These are phyloP conservation scores for Saitoella complicata DNA, from an alignment of 805 yeast species.

Conservation along the genomic window DNA sequence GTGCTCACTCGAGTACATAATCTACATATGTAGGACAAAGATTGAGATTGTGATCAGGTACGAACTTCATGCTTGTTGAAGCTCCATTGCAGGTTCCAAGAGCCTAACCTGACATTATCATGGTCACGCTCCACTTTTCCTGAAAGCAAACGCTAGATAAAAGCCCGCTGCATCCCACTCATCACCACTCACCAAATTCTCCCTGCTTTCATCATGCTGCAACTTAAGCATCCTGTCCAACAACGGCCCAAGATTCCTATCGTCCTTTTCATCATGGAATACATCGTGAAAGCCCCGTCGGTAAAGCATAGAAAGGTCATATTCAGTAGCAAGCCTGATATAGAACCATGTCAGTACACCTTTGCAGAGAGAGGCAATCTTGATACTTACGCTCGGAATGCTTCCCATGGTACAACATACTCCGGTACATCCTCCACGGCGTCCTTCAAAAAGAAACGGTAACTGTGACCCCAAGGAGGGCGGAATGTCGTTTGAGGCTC, in stretches of 20 bases:
- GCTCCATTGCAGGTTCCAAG: too few species aligned
- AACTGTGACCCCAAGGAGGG: constrained; percentile 68
- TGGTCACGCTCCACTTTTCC: constrained; percentile 18
- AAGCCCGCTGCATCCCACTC: constrained; percentile 68
- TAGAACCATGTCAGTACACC: neutral
- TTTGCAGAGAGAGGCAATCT: neutral
- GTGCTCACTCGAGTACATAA: too few species aligned
- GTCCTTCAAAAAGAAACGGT: constrained; percentile 67
- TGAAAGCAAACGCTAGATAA: constrained; percentile 13
- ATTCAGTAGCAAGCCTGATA: constrained; percentile 56
- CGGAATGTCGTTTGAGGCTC: constrained; percentile 60
- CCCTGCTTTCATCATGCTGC: constrained; percentile 64
- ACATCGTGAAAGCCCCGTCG: constrained; percentile 68
- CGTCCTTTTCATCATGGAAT: constrained; percentile 56
- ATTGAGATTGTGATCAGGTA: too few species aligned
- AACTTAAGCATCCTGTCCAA: constrained; percentile 29
- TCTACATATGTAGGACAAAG: too few species aligned
- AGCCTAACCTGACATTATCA: too few species aligned
- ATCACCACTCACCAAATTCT: constrained; percentile 54
- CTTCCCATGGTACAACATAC: constrained; percentile 88
- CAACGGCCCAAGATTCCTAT: constrained; percentile 18
- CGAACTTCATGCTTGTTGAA: too few species aligned
- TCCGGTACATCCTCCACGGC: constrained; percentile 96
- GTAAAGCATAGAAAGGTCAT: constrained; percentile 53
- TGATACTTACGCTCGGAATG: constrained; percentile 34